phyloP scores from a whole-genome alignment of 768 basidiomycete genomes.

The Solioccasus polychromus region DNA sequence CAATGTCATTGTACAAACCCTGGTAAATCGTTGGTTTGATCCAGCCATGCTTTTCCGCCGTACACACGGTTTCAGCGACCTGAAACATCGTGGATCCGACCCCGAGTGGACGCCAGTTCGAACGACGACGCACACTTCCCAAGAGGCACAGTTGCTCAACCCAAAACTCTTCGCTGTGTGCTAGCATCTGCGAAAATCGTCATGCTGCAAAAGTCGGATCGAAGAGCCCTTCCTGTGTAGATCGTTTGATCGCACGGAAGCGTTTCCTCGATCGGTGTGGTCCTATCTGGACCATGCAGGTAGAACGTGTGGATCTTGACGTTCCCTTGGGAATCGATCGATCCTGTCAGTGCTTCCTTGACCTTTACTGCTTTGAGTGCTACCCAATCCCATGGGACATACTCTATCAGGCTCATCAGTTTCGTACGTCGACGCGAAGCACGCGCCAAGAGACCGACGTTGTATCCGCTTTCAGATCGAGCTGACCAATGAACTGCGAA shows the following conservation, averaged over 20 bases:
- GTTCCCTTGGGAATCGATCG: neutral
- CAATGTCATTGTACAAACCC: conserved; percentile 46
- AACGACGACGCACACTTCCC: conserved; percentile 26
- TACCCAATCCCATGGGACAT: conserved; percentile 30
- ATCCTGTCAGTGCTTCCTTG: neutral
- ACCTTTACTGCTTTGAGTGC: neutral
- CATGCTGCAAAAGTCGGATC: neutral
- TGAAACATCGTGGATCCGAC: neutral
- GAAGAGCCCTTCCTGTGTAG: conserved; percentile 44
- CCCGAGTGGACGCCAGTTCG: neutral
- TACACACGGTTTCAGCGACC: conserved; percentile 44
- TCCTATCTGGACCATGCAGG: conserved; percentile 38
- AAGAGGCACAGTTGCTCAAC: conserved; percentile 20
- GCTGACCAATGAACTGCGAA: conserved; percentile 10
- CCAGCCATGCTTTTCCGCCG: conserved; percentile 44
- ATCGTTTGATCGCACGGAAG: conserved; percentile 43
- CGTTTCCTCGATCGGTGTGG: conserved; percentile 45
- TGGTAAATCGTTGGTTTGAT: conserved; percentile 50
- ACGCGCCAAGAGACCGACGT: conserved; percentile 19
- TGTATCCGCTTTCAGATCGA: conserved; percentile 20
- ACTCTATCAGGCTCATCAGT: conserved; percentile 16
- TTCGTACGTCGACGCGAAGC: neutral
- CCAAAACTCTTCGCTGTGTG: conserved; percentile 15
- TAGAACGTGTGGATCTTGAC: conserved; percentile 6
- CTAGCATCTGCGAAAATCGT: neutral